Evolutionary conservation across 495 filamentous ascomycete genomes (phyloP).

Genomic region (Penicillium canariense): DNA sequence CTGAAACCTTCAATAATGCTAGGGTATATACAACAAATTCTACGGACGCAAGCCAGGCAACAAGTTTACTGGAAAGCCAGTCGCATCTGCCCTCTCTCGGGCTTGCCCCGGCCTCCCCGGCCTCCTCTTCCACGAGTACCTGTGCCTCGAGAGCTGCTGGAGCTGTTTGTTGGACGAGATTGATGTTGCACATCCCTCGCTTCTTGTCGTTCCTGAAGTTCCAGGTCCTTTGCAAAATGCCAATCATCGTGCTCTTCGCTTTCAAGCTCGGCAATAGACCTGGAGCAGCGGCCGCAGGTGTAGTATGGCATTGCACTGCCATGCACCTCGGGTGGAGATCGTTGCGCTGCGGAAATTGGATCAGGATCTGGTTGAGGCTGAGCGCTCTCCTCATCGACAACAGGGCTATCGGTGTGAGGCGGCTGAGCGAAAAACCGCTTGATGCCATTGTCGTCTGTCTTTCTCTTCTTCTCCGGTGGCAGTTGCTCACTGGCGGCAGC

Average conservation of each 20-base stretch:
- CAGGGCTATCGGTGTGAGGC: slow-evolving; percentile 4
- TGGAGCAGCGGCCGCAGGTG: slow-evolving; percentile 66
- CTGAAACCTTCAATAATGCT: background rate
- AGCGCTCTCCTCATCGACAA: slow-evolving; percentile 10
- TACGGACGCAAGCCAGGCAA: background rate
- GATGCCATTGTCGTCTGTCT: slow-evolving; percentile 33
- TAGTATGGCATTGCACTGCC: background rate
- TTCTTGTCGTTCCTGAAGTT: slow-evolving; percentile 54
- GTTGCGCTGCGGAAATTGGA: background rate
- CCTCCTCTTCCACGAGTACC: slow-evolving; percentile 32
- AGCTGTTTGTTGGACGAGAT: slow-evolving; percentile 16
- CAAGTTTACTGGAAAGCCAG: slow-evolving; percentile 52
- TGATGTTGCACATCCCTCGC: slow-evolving; percentile 25
- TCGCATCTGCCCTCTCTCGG: slow-evolving; percentile 75
- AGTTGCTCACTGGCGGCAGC: background rate
- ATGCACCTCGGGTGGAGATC: background rate
- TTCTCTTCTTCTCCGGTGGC: slow-evolving; percentile 34
- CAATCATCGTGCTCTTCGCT: slow-evolving; percentile 85
- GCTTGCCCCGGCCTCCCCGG: slow-evolving; percentile 43
- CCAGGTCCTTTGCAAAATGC: slow-evolving; percentile 90
- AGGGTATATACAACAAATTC: background rate
- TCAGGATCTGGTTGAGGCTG: background rate
- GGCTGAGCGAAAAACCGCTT: slow-evolving; percentile 36
- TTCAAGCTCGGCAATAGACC: slow-evolving; percentile 51
- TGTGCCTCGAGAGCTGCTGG: slow-evolving; percentile 15